Evolutionary conservation across 2,329 filamentous ascomycete species (phyloP).

Genomic region (Aspergillus melleus): DNA sequence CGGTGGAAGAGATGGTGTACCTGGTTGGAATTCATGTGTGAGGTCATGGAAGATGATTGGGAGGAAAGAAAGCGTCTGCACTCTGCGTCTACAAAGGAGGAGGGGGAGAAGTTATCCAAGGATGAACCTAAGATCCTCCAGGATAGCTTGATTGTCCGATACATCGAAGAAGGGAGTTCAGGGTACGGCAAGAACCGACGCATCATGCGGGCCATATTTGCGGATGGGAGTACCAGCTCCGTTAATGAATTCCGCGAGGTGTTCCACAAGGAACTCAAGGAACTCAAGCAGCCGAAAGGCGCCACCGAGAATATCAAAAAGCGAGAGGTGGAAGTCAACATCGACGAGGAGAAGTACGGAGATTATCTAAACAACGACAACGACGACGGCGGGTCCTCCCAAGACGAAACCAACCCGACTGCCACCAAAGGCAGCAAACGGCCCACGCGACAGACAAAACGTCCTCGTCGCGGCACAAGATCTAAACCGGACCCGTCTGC

Average conservation of each 20-base stretch:
- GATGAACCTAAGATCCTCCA: conserved; percentile 22
- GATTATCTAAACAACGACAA: conserved; percentile 44
- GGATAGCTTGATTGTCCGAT: conserved; percentile 45
- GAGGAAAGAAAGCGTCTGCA: conserved; percentile 28
- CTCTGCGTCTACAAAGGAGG: conserved; percentile 24
- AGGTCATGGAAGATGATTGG: conserved; percentile 49
- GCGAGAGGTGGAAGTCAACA: conserved; percentile 43
- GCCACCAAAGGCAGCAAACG: conserved; percentile 13
- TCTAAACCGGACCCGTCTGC: conserved; percentile 2
- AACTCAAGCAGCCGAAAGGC: conserved; percentile 38
- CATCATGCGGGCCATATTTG: conserved; percentile 49
- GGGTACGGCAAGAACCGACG: conserved; percentile 39
- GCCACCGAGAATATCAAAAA: conserved; percentile 38
- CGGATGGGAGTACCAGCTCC: conserved; percentile 40
- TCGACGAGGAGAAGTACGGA: conserved; percentile 47
- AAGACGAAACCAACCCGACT: conserved; percentile 9
- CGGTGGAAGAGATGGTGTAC: conserved; percentile 80
- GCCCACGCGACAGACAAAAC: conserved; percentile 32
- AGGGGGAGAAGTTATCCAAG: conserved; percentile 6
- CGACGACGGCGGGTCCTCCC: conserved; percentile 35
- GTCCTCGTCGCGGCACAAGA: conserved; percentile 30
- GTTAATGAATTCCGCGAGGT: conserved; percentile 46
- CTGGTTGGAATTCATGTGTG: conserved; percentile 73
- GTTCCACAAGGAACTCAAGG: conserved; percentile 47
- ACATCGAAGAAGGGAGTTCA: conserved; percentile 34